Evolutionary conservation across 2,329 filamentous ascomycete species (phyloP).

Genomic region (Didymosphaeria variabile): DNA sequence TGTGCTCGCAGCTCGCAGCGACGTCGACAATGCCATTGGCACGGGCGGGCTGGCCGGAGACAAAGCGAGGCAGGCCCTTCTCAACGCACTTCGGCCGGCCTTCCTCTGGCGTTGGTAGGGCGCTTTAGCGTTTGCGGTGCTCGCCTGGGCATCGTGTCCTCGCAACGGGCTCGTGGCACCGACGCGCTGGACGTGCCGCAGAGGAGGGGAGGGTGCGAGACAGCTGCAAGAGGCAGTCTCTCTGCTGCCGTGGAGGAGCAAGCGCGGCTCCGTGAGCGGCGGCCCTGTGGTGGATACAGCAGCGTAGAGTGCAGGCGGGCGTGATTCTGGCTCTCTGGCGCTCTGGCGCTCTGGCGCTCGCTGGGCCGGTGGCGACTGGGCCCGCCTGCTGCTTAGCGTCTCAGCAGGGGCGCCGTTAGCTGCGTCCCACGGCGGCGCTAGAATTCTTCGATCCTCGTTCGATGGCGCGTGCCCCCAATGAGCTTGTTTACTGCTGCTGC

Average conservation of each 20-base stretch:
- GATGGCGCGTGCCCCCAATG: slow-evolving; percentile 14
- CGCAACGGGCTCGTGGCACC: too few relatives aligned
- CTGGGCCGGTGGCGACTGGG: background rate
- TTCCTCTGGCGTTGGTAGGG: slow-evolving; percentile 8
- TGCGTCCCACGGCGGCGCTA: slow-evolving; percentile 21
- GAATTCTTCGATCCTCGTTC: slow-evolving; percentile 27
- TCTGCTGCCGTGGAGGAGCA: too few relatives aligned
- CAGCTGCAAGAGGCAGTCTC: slow-evolving; percentile 7
- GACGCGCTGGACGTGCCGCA: background rate
- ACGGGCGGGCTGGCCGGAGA: background rate
- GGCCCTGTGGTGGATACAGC: too few relatives aligned
- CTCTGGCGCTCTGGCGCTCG: background rate
- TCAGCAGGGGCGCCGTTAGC: slow-evolving; percentile 9
- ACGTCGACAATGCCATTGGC: background rate
- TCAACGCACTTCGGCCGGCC: slow-evolving; percentile 5
- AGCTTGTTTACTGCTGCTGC: slow-evolving; percentile 11
- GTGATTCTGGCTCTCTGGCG: too few relatives aligned
- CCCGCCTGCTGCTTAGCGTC: slow-evolving; percentile 1
- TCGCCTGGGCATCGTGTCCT: too few relatives aligned
- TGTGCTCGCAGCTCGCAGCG: slow-evolving; percentile 3
- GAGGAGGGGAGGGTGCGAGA: background rate
- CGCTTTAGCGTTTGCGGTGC: slow-evolving; percentile 5
- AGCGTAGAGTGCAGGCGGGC: too few relatives aligned
- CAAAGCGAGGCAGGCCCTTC: background rate
- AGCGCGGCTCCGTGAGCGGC: too few relatives aligned